Conservation (phyloP, 2,329 filamentous ascomycete species). For the Teratosphaeria epicoccoides region DNA sequence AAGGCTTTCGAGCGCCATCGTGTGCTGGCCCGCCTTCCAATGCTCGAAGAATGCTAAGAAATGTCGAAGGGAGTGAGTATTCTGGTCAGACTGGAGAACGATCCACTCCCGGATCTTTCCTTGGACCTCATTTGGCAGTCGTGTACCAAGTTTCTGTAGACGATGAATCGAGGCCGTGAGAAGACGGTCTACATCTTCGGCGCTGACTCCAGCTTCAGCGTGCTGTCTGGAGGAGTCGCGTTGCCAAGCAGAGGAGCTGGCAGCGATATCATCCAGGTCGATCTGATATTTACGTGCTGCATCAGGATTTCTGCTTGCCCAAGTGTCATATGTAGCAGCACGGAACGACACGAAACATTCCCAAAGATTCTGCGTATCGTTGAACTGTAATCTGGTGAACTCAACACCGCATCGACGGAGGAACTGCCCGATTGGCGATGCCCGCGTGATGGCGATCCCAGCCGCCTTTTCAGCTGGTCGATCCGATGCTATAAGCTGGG, state of each 20-base stretch:
- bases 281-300: conserved; percentile 15
- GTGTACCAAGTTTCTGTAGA: conserved; percentile 70
- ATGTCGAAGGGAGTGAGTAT: conserved; percentile 21
- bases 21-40: conserved; percentile 84
- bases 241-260: not conserved
- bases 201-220: conserved; percentile 8
- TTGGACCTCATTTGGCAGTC: conserved; percentile 65
- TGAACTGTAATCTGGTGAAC: conserved; percentile 68
- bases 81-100: conserved; percentile 15
- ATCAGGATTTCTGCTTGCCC: conserved; percentile 44
- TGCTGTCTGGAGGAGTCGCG: not conserved
- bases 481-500: conserved; percentile 20
- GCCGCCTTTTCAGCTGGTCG: not conserved
- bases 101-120: conserved; percentile 48
- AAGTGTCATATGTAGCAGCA: conserved; percentile 56
- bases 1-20: conserved; percentile 78
- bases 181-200: conserved; percentile 33
- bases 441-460: conserved; percentile 43
- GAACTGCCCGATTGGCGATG: conserved; percentile 72
- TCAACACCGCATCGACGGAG: conserved; percentile 68
- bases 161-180: conserved; percentile 82
- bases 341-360: conserved; percentile 71
- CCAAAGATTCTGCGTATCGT: conserved; percentile 71
- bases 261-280: not conserved
- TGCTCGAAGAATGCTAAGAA: conserved; percentile 63